Evolutionary conservation across 2,329 filamentous ascomycete species (phyloP).

Genomic region (Coleophoma crateriformis): DNA sequence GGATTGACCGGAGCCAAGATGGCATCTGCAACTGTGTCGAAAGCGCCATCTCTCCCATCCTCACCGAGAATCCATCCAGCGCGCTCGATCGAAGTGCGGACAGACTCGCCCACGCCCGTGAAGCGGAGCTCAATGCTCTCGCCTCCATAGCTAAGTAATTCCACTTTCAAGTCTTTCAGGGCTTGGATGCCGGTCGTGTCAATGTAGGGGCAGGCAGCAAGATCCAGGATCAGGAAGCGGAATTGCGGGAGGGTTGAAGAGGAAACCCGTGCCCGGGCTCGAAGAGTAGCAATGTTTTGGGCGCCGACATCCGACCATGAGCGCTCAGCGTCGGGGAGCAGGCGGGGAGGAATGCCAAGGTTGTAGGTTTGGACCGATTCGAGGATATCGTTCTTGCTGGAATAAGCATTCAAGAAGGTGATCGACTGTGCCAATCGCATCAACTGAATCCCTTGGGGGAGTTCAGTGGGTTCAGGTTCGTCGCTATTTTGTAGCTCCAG

Average conservation of each 20-base stretch:
- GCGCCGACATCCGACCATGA: not conserved
- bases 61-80: slow-evolving; percentile 5
- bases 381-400: slow-evolving; percentile 3
- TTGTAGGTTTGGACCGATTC: slow-evolving; percentile 4
- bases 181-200: slow-evolving; percentile 9
- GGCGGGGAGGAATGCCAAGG: not conserved
- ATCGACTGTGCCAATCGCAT: slow-evolving; percentile 5
- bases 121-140: slow-evolving; percentile 7
- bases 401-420: slow-evolving; percentile 8
- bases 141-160: slow-evolving; percentile 3
- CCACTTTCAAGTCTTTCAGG: slow-evolving; percentile 6
- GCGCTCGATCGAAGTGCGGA: slow-evolving; percentile 6
- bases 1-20: not conserved
- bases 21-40: not conserved
- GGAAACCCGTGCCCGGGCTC: not conserved
- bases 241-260: slow-evolving; percentile 1
- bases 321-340: slow-evolving; percentile 1
- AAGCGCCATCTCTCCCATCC: not conserved
- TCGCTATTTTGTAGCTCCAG: not conserved
- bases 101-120: slow-evolving; percentile 4
- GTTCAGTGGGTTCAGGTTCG: not conserved
- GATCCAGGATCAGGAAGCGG: slow-evolving; percentile 5
- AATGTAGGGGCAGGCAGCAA: slow-evolving; percentile 5
- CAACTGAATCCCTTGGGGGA: slow-evolving; percentile 1
- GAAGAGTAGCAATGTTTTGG: slow-evolving; percentile 1